phyloP scores from a whole-genome alignment of 164 flowering plant genomes.

The Umbellularia californica region DNA sequence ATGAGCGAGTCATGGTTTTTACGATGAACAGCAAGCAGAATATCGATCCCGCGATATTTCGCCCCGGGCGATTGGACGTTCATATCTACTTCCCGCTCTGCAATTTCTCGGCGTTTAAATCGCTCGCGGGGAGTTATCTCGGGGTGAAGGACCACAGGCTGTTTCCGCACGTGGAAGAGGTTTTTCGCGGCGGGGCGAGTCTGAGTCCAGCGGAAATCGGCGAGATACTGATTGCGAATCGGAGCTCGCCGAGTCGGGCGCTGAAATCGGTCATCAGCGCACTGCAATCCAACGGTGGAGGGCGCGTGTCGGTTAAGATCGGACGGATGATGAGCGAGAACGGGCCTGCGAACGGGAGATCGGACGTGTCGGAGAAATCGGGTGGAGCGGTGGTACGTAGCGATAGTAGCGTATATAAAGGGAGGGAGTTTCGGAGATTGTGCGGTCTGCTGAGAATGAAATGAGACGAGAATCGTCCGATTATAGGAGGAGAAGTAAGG shows the following conservation, averaged over 20 bases:
- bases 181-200: conserved; percentile 51
- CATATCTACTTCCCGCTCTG: conserved; percentile 71
- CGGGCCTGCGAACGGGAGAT: conserved; percentile 17
- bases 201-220: conserved; percentile 79
- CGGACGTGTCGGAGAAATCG: conserved; percentile 28
- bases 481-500: background rate
- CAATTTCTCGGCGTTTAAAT: conserved; percentile 64
- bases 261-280: conserved; percentile 64
- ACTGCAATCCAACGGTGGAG: conserved; percentile 37
- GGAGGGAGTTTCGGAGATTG: conserved; percentile 53
- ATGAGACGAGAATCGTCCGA: too few relatives aligned
- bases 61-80: conserved; percentile 88
- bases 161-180: conserved; percentile 75
- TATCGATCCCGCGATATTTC: conserved; percentile 47
- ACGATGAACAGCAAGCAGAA: conserved; percentile 57
- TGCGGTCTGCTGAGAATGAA: conserved; percentile 54
- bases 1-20: conserved; percentile 75
- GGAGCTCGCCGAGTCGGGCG: conserved; percentile 76
- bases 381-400: conserved; percentile 23
- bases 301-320: background rate
- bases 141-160: conserved; percentile 89
- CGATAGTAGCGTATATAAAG: conserved; percentile 47
- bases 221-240: conserved; percentile 71
- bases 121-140: conserved; percentile 56
- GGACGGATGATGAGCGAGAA: conserved; percentile 11